Evolutionary conservation across 805 yeast genomes (phyloP).

Genomic region (Candida glaebosa): DNA sequence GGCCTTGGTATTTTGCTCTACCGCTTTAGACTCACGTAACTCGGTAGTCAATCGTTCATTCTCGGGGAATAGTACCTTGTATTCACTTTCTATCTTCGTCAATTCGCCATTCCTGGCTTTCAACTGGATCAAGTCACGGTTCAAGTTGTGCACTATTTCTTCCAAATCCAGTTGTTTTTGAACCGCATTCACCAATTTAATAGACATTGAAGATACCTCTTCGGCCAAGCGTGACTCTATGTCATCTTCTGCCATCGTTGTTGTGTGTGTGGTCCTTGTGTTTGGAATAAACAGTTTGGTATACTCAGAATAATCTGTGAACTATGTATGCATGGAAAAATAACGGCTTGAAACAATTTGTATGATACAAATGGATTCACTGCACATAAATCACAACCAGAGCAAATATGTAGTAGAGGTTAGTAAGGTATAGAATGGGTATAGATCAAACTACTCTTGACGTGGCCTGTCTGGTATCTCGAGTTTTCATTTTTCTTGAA

Average conservation of each 20-base stretch:
- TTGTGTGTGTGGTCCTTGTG: not conserved
- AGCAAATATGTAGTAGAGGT: too few relatives aligned
- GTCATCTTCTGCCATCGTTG: conserved; percentile 14
- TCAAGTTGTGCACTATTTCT: conserved; percentile 40
- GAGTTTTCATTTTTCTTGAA: too few relatives aligned
- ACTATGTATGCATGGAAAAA: not conserved
- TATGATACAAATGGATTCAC: too few relatives aligned
- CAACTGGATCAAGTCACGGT: conserved; percentile 31
- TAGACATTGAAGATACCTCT: conserved; percentile 56
- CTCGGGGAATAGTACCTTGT: conserved; percentile 25
- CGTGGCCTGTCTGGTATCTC: too few relatives aligned
- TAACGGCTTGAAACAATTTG: not conserved
- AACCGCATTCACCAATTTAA: conserved; percentile 57
- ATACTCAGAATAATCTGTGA: not conserved
- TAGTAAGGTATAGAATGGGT: too few relatives aligned
- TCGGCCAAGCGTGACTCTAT: conserved; percentile 43
- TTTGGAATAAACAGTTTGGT: not conserved
- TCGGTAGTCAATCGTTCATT: conserved; percentile 26
- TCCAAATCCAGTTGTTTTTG: conserved; percentile 56
- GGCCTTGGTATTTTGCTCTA: conserved; percentile 36
- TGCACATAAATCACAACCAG: too few relatives aligned
- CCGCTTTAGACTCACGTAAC: not conserved
- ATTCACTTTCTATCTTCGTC: conserved; percentile 17
- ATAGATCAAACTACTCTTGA: too few relatives aligned
- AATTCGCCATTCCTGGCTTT: conserved; percentile 21